Base-by-base conservation (phyloP, 306 rosid species). In the Amphicarpaea edgeworthii region DNA sequence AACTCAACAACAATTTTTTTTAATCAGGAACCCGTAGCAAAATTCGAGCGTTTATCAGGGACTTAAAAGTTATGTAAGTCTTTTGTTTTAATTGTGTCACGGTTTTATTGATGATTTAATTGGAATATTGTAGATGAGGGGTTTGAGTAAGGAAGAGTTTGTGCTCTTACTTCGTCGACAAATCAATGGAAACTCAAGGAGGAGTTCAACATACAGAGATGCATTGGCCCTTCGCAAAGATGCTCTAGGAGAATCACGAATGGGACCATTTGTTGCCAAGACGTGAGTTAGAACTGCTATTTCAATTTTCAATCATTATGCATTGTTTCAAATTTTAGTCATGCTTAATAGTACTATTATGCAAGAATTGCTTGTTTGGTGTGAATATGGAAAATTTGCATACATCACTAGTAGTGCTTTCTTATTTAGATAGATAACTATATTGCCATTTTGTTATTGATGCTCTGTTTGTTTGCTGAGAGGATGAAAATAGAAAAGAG, bases 61-160 rank as follows among this genome's bases (percentile, higher is more conserved):
- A n/a, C n/a, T n/a, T n/a, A n/a, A n/a, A n/a, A n/a, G n/a, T n/a
- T n/a, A n/a, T n/a, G n/a, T n/a, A n/a, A n/a, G n/a, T n/a, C n/a
- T n/a, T n/a, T n/a, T n/a, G n/a, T n/a, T n/a, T n/a, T n/a, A n/a
- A n/a, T n/a, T n/a, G 14, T 41, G 53, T 42, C 8, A 40, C 24
- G 12, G 9, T 53, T 66, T 5, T 9, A 49, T 75, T 47, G 16
- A 46, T 59, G 19, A 51, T 53, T 76, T 21, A 6, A 62, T 71
- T 76, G 74, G 16, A 17, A 26, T 83, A n/a, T n/a, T n/a, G 83
- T 78, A 92, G 97, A 88, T 86, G 97, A 78, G 51, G 45, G 49
- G 71, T 78, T 85, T 88, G 61, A 81, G 84, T 11, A 93, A 93
- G 83, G 93, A 93, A 58, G 92, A 92, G 54, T 90, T 90, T 81